These are phyloP conservation scores for Lizonia empirigonia DNA, from an alignment of 2,329 filamentous ascomycete species.

Conservation along the genomic window DNA sequence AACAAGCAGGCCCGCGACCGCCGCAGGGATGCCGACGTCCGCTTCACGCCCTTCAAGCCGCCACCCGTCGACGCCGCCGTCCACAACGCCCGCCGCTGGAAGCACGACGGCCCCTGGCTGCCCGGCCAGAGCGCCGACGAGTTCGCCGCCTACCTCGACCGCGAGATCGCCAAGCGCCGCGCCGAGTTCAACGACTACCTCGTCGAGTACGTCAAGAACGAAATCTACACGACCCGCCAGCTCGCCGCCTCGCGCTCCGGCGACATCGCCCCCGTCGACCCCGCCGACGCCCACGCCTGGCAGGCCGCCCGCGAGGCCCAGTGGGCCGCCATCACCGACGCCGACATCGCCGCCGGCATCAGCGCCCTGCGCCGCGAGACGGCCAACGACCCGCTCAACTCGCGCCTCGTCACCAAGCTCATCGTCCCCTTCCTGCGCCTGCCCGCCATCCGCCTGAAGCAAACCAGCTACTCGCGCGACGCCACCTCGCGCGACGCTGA, in stretches of 20 bases:
- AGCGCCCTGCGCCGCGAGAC: conserved; percentile 55
- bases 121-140: conserved; percentile 61
- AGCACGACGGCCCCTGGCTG: conserved; percentile 64
- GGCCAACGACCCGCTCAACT: conserved; percentile 53
- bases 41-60: conserved; percentile 29
- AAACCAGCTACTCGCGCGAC: conserved; percentile 21
- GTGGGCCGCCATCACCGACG: conserved; percentile 35
- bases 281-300: conserved; percentile 29
- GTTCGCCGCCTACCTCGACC: conserved; percentile 58
- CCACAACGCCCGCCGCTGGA: conserved; percentile 55
- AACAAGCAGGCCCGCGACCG: conserved; percentile 22
- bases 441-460: conserved; percentile 49
- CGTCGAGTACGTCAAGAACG: conserved; percentile 38
- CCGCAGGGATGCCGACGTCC: conserved; percentile 21
- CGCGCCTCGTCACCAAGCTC: conserved; percentile 57
- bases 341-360: conserved; percentile 37
- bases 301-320: conserved; percentile 26
- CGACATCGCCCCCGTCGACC: conserved; percentile 30
- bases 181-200: conserved; percentile 41
- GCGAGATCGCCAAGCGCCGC: conserved; percentile 49
- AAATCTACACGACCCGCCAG: conserved; percentile 40
- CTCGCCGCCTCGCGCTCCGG: conserved; percentile 23
- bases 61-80: conserved; percentile 28
- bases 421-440: conserved; percentile 64
- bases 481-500: conserved; percentile 39